Base-by-base conservation (phyloP, 495 filamentous ascomycete genomes). In the Aspergillus nanangensis region DNA sequence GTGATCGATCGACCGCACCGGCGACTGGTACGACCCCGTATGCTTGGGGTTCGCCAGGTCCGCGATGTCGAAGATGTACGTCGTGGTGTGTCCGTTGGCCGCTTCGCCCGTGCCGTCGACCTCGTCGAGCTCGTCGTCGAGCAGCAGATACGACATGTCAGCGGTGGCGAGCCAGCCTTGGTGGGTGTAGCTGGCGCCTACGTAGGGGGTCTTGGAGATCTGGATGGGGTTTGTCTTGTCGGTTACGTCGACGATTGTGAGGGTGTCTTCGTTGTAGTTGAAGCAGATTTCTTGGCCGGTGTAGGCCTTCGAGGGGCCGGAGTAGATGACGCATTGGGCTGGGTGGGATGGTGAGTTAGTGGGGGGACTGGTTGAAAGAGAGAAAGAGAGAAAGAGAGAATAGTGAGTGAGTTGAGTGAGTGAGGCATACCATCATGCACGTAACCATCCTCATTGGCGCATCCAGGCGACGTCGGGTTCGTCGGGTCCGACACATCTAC, bases 201-300 rank as follows among this genome's bases (percentile, higher is more conserved):
- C 47, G 34, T 55, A 55, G 39, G 52, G 52, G 13, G 52, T 51
- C 38, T 44, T 51, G 44, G 52, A 51, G 39, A 55, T 55, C 14
- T 55, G 52, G 34, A 47, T 42, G 10, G 52, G 47, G 19, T 37
- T 25, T 11, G 31, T 31, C 27, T 47, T 55, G 52, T 55, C 47
- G 11, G 52, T 55, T 11, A 55, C 39, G n/a, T 55, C 52, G 27
- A 47, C 52, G 27, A 55, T 55, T 4, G 52, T 55, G 27, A 51
- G 41, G 11, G 34, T 48, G 34, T 55, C 52, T 29, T 55, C 52
- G 44, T 55, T 55, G 44, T 51, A 55, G 52, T 55, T 55, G 48
- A 55, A 55, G 47, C 47, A 55, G 48, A 55, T 55, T 17, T 51
- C 47, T 3, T 44, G 44, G 40, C 38, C 47, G 13, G 18, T 48